Base-by-base conservation (phyloP, 2,329 filamentous ascomycete species). In the Sporothrix pallida region DNA sequence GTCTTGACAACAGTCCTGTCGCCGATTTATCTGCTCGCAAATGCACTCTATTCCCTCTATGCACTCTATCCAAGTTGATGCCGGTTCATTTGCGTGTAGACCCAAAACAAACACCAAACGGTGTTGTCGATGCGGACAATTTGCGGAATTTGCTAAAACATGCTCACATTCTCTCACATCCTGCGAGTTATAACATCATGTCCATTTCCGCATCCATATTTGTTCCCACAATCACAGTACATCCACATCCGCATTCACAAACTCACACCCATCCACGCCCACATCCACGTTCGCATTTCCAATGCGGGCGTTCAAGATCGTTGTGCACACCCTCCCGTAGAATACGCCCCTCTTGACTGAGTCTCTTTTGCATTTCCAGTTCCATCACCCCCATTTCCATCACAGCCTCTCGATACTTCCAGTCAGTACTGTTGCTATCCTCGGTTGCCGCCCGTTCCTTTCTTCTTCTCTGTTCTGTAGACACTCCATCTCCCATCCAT, bases 361-460 rank as follows among this genome's bases (percentile, higher is more conserved):
- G 31, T 37, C 31, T 48, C 63, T 48, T 67, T 48, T 26, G 17
- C 60, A 1, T 37, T 62, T 15, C 37, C 13, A 4, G 26, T 37
- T 60, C 10, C 1, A 10, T 9, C 20, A 20, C 20, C 54, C 8
- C 23, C 54, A 3, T 58, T 20, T 13, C 5, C 52, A 15, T 20
- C 17, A 9, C 54, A 17, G 17, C n/a, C 54, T 26, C 54, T 13
- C 54, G 23, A 42, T 15, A 26, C 54, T 63, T 46, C 42, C n/a
- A 37, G 31, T 37, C 31, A 37, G 31, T 37, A 37, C 31, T 26
- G 23, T 26, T 26, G 23, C 23, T 37, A 20, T 65, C 62, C 65
- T 37, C 46, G 46, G 46, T 69, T 69, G 65, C 65, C 65, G 65
- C 65, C 20, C 46, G 23, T 52, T 26, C 48, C 48, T 31, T 50